A percentile compares a stretch with the other conserved stretches of the same genome.
Evolutionary conservation across 148 eudicot genomes (phyloP).

Genomic region (Gaultheria prostrata): DNA sequence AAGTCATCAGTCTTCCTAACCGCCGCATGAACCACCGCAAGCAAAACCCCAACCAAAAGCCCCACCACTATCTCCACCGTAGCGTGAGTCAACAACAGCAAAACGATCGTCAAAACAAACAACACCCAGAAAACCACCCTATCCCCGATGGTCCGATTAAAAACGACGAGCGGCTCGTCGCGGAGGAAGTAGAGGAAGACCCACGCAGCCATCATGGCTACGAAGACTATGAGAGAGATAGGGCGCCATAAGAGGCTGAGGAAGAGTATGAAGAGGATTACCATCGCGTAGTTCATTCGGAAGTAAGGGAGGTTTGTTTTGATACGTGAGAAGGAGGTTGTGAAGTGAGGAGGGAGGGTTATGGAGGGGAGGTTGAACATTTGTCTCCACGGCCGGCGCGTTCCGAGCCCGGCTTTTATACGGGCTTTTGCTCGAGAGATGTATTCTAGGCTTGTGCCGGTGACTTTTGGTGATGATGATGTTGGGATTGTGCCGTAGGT

Average conservation of each 20-base stretch:
- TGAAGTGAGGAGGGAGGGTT: constrained; percentile 34
- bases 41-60: constrained; percentile 27
- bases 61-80: constrained; percentile 37
- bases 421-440: constrained; percentile 36
- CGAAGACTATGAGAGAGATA: constrained; percentile 49
- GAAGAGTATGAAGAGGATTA: constrained; percentile 41
- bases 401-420: constrained; percentile 30
- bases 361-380: constrained; percentile 27
- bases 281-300: constrained; percentile 50
- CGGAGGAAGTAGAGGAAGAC: constrained; percentile 63
- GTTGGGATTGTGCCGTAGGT: constrained; percentile 54
- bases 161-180: constrained; percentile 33
- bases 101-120: constrained; percentile 33
- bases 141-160: constrained; percentile 36
- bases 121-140: constrained; percentile 30
- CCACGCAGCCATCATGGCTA: constrained; percentile 44
- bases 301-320: constrained; percentile 42
- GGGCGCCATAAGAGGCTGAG: constrained; percentile 58
- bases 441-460: constrained; percentile 15
- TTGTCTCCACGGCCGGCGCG: constrained; percentile 50
- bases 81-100: constrained; percentile 43
- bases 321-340: constrained; percentile 27
- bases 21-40: constrained; percentile 37
- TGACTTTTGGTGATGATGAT: constrained; percentile 15
- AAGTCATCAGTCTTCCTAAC: constrained; percentile 43